A percentile compares a stretch with the other conserved stretches of the same genome.
phyloP scores from a whole-genome alignment of 306 rosid species.

The Castanea sativa region DNA sequence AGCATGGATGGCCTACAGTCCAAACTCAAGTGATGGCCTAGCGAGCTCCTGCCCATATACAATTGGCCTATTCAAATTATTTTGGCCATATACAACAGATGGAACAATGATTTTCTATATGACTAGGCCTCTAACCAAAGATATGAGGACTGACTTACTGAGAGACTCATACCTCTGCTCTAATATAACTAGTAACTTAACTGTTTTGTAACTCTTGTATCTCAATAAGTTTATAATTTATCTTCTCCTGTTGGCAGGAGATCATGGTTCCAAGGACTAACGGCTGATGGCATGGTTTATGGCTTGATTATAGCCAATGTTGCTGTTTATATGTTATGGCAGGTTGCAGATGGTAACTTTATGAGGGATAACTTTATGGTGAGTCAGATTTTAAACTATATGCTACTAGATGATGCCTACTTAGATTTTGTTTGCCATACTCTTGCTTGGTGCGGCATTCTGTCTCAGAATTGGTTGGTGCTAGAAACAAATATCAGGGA shows the following conservation, averaged over 20 bases:
- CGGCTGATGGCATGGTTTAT: slow-evolving; percentile 42
- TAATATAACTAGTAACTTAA: neutral
- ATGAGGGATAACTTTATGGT: slow-evolving; percentile 75
- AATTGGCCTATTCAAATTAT: too few species aligned
- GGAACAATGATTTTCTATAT: too few species aligned
- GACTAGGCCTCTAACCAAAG: too few species aligned
- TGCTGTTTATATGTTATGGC: slow-evolving; percentile 70
- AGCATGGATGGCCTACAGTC: too few species aligned
- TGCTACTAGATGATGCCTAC: slow-evolving; percentile 13
- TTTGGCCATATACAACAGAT: too few species aligned
- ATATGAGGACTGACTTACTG: neutral
- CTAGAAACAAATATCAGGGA: neutral
- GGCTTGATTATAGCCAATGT: slow-evolving; percentile 80
- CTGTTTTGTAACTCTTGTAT: neutral
- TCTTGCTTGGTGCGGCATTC: slow-evolving; percentile 23
- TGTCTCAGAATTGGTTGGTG: neutral
- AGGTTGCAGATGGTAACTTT: slow-evolving; percentile 45
- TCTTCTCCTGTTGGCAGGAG: slow-evolving; percentile 53
- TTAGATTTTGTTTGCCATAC: slow-evolving; percentile 8
- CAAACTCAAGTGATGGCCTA: too few species aligned
- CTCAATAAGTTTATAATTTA: slow-evolving; percentile 13
- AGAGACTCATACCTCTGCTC: slow-evolving; percentile 1
- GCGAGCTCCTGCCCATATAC: too few species aligned
- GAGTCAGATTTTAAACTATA: slow-evolving; percentile 41
- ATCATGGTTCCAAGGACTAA: slow-evolving; percentile 47